Evolutionary conservation across 2,329 filamentous ascomycete species (phyloP).

Genomic region (Bretziella fagacearum): DNA sequence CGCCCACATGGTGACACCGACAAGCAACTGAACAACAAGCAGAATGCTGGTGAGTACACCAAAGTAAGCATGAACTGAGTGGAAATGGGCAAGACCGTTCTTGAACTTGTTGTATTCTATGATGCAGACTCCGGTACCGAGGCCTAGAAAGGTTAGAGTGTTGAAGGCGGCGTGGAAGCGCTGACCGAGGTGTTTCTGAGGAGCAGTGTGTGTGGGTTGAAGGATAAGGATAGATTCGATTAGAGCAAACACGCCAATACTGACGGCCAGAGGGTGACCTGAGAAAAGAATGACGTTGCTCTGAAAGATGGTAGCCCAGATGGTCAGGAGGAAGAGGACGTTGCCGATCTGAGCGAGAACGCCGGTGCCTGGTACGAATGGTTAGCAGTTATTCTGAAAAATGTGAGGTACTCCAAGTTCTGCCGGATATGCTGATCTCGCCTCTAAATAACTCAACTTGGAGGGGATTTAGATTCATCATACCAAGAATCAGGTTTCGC

Average conservation of each 20-base stretch:
- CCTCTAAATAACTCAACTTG: background rate
- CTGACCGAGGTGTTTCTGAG: slow-evolving; percentile 50
- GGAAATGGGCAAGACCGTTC: slow-evolving; percentile 53
- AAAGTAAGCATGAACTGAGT: slow-evolving; percentile 64
- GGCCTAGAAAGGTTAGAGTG: slow-evolving; percentile 40
- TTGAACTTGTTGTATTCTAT: slow-evolving; percentile 75
- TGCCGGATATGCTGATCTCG: background rate
- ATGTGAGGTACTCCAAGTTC: background rate
- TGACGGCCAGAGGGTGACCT: slow-evolving; percentile 60
- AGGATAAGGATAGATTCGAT: slow-evolving; percentile 68
- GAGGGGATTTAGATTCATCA: slow-evolving; percentile 17
- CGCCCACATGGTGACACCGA: slow-evolving; percentile 74
- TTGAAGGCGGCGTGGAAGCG: slow-evolving; percentile 54
- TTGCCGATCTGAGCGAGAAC: slow-evolving; percentile 64
- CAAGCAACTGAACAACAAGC: slow-evolving; percentile 53
- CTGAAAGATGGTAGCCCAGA: slow-evolving; percentile 64
- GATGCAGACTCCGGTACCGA: slow-evolving; percentile 47
- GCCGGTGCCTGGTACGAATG: slow-evolving; percentile 47
- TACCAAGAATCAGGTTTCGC: slow-evolving; percentile 61
- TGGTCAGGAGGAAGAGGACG: slow-evolving; percentile 54
- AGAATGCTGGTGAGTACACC: slow-evolving; percentile 60
- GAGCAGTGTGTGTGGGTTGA: slow-evolving; percentile 65
- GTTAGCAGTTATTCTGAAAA: slow-evolving; percentile 10
- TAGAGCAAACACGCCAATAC: slow-evolving; percentile 53
- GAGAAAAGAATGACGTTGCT: slow-evolving; percentile 65